Evolutionary conservation across 2,329 filamentous ascomycete genomes (phyloP).

Genomic region (Diaporthe velutina): DNA sequence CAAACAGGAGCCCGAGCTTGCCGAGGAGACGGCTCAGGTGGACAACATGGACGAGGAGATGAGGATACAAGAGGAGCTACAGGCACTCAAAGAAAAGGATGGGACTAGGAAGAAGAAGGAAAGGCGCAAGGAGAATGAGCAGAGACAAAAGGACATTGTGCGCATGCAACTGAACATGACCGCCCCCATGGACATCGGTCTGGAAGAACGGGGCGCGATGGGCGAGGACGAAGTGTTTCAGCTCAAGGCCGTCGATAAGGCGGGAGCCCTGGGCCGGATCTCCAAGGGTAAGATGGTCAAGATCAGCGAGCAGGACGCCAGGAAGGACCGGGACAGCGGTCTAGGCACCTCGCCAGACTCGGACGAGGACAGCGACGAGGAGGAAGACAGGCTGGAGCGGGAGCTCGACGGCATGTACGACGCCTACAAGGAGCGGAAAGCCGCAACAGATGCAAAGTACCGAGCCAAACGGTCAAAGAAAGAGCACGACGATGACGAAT

Average conservation of each 20-base stretch:
- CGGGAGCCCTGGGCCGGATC: conserved; percentile 75
- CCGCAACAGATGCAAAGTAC: conserved; percentile 86
- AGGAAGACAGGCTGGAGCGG: conserved; percentile 84
- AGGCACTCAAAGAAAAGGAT: conserved; percentile 84
- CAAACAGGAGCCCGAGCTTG: conserved; percentile 56
- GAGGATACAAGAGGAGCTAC: conserved; percentile 87
- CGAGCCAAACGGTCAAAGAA: conserved; percentile 90
- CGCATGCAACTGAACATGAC: conserved; percentile 98
- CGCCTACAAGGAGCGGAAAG: conserved; percentile 83
- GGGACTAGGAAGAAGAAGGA: conserved; percentile 84
- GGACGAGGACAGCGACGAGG: conserved; percentile 78
- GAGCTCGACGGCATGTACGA: conserved; percentile 92
- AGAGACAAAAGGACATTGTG: conserved; percentile 94
- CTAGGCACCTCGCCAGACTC: conserved; percentile 66
- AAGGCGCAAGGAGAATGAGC: conserved; percentile 88
- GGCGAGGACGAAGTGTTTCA: conserved; percentile 90
- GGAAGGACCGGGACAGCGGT: conserved; percentile 71
- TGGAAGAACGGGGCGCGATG: conserved; percentile 84
- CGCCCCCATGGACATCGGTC: conserved; percentile 93
- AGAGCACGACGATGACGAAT: conserved; percentile 87
- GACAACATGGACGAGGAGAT: conserved; percentile 96
- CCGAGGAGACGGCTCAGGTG: conserved; percentile 84
- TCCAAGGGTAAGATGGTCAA: conserved; percentile 84
- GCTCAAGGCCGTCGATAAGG: conserved; percentile 83
- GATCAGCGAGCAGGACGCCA: conserved; percentile 67